Conservation (phyloP, 2,329 filamentous ascomycete genomes). For the Botrytis byssoidea region DNA sequence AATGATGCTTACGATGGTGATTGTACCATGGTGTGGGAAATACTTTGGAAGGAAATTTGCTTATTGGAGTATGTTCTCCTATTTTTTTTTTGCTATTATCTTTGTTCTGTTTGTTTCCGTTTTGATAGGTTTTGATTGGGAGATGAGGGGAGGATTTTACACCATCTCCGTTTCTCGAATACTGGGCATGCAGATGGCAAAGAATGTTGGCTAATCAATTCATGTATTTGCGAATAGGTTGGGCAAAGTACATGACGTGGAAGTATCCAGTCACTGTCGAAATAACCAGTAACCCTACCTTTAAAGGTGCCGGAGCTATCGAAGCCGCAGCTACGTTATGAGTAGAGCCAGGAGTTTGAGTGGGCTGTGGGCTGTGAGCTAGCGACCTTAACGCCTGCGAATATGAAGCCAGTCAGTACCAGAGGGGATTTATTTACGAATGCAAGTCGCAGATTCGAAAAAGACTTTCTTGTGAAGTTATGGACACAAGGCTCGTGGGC, state of each 20-base stretch:
- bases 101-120: neutral
- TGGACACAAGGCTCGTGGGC: neutral
- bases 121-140: neutral
- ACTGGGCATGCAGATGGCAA: neutral
- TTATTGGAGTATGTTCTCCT: constrained; percentile 78
- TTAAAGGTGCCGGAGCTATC: constrained; percentile 62
- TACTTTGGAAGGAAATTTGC: constrained; percentile 93
- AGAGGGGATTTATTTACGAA: neutral
- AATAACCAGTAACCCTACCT: constrained; percentile 61
- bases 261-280: constrained; percentile 77
- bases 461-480: neutral
- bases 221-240: constrained; percentile 56
- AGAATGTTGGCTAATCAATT: constrained; percentile 9
- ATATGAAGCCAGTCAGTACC: neutral
- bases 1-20: constrained; percentile 86
- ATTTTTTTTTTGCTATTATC: neutral
- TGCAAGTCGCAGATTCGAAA: neutral
- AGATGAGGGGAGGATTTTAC: neutral
- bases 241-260: constrained; percentile 94
- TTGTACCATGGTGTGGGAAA: constrained; percentile 92
- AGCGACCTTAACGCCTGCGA: neutral
- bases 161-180: neutral
- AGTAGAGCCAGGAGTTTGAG: neutral
- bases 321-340: constrained; percentile 50
- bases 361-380: neutral